These are phyloP conservation scores for Crataegus laevigata DNA, from an alignment of 306 rosid genomes.

Conservation along the genomic window DNA sequence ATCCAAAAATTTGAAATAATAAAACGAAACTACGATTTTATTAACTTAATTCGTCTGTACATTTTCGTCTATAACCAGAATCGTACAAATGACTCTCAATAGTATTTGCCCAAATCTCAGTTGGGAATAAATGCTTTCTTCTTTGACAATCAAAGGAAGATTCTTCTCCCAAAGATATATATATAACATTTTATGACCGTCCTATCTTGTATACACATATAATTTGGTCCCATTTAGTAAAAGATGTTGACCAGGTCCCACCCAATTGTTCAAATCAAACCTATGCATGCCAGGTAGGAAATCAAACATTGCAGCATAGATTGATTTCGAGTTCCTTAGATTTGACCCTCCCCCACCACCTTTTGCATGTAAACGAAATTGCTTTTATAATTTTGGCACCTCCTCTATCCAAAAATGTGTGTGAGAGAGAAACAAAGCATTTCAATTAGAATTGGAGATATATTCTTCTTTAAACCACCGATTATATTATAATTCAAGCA, in stretches of 20 bases:
- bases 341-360: constrained; percentile 25
- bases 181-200: constrained; percentile 11
- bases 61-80: neutral
- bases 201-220: constrained; percentile 15
- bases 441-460: constrained; percentile 20
- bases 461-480: constrained; percentile 24
- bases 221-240: constrained; percentile 23
- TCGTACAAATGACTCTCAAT: neutral
- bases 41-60: no score
- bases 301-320: constrained; percentile 18
- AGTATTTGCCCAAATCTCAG: constrained; percentile 29
- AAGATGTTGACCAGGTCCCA: constrained; percentile 35
- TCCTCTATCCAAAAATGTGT: constrained; percentile 6
- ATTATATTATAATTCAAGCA: constrained; percentile 48
- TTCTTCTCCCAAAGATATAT: constrained; percentile 39
- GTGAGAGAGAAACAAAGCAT: neutral
- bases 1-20: no score
- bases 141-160: constrained; percentile 77
- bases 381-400: constrained; percentile 10
- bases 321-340: constrained; percentile 22
- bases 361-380: constrained; percentile 16
- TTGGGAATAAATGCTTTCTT: constrained; percentile 80
- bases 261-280: constrained; percentile 13
- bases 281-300: constrained; percentile 30
- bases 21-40: neutral